Evolutionary conservation across 1,284 basidiomycete species (phyloP).

Genomic region (Trichosporon ovoides): DNA sequence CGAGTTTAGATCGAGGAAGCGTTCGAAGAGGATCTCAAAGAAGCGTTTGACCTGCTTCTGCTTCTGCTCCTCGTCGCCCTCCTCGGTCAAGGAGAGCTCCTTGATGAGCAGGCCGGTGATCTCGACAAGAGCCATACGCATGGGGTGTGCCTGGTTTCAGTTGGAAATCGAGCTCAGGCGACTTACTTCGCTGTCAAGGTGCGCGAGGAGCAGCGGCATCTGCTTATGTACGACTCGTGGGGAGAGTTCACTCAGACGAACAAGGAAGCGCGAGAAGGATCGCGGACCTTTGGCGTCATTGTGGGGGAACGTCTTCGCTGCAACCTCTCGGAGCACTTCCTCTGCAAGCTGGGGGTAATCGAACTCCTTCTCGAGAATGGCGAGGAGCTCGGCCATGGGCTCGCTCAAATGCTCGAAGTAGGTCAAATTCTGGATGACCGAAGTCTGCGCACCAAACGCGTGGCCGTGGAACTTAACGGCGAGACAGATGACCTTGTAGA

Average conservation of each 20-base stretch:
- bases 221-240: constrained; percentile 86
- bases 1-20: constrained; percentile 80
- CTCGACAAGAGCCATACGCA: constrained; percentile 89
- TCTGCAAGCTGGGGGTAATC: constrained; percentile 86
- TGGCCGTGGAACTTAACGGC: constrained; percentile 90
- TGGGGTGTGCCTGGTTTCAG: constrained; percentile 71
- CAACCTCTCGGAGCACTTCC: constrained; percentile 64
- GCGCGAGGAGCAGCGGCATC: constrained; percentile 73
- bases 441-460: constrained; percentile 74
- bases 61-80: constrained; percentile 57
- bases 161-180: not conserved
- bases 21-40: constrained; percentile 77
- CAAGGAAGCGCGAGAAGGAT: constrained; percentile 78
- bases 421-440: constrained; percentile 84
- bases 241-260: constrained; percentile 73
- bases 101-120: constrained; percentile 74
- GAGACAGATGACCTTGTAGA: constrained; percentile 84
- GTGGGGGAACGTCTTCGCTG: constrained; percentile 37
- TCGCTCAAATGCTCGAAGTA: constrained; percentile 93
- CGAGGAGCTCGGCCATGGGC: constrained; percentile 85
- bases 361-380: constrained; percentile 74
- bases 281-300: constrained; percentile 79
- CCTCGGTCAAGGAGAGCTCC: constrained; percentile 63
- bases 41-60: constrained; percentile 78
- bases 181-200: constrained; percentile 84